Conservation (phyloP, 2,329 filamentous ascomycete species). For the Chalaropsis thielavioides region DNA sequence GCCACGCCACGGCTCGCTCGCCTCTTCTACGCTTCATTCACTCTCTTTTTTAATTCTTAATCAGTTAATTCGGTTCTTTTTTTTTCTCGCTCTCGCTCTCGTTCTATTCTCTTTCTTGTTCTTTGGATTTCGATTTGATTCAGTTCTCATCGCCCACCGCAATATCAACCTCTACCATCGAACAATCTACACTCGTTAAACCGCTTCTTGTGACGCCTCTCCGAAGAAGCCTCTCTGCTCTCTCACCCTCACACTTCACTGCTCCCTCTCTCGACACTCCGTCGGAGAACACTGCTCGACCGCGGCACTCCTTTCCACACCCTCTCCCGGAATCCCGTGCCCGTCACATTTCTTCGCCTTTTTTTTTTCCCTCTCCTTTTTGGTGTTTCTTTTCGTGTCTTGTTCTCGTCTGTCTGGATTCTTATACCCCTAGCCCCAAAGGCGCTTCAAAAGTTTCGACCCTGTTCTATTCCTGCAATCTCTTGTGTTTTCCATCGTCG, state of each 20-base stretch:
- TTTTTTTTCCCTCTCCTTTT: not conserved
- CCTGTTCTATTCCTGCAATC: not conserved
- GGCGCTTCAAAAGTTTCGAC: constrained; percentile 10
- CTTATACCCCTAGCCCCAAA: constrained; percentile 16
- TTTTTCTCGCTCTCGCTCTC: constrained; percentile 8
- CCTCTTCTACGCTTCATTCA: constrained; percentile 11
- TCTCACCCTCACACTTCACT: too few relatives aligned
- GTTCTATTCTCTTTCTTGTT: constrained; percentile 1
- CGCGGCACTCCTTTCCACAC: not conserved
- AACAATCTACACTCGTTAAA: constrained; percentile 23
- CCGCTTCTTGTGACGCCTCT: too few relatives aligned
- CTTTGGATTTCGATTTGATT: constrained; percentile 13
- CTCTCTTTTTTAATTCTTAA: constrained; percentile 19
- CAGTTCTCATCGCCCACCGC: constrained; percentile 9
- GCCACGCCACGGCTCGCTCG: not conserved
- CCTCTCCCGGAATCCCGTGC: not conserved
- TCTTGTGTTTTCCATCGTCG: not conserved
- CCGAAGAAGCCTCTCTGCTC: too few relatives aligned
- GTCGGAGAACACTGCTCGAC: not conserved
- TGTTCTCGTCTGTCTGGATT: not conserved
- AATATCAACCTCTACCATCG: constrained; percentile 29
- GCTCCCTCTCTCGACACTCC: constrained; percentile 14
- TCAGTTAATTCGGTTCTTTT: constrained; percentile 13
- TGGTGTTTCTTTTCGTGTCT: not conserved
- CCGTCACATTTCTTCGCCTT: not conserved